phyloP scores from a whole-genome alignment of 345 rosid genomes.

The Stellera chamaejasme region DNA sequence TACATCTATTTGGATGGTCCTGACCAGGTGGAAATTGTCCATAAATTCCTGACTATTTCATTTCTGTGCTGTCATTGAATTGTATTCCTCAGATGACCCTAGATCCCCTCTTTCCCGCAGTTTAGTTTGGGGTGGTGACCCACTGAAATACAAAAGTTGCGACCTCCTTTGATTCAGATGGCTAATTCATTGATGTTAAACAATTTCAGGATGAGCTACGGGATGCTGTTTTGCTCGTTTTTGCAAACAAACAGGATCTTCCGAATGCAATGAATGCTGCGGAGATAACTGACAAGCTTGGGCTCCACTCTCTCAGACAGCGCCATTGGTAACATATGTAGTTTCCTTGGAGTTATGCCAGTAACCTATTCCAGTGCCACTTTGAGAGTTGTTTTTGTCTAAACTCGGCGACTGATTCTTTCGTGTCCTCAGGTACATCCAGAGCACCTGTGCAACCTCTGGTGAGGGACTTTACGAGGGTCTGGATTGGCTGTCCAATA shows the following conservation, averaged over 20 bases:
- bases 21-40: too few relatives aligned
- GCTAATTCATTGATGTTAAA: conserved; percentile 6
- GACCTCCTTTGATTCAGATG: neutral
- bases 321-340: conserved; percentile 45
- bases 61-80: too few relatives aligned
- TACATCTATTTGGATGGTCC: too few relatives aligned
- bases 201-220: conserved; percentile 71
- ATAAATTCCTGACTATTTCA: too few relatives aligned
- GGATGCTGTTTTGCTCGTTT: conserved; percentile 83
- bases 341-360: neutral
- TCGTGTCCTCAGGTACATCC: conserved; percentile 63
- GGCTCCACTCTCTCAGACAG: conserved; percentile 57
- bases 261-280: conserved; percentile 96
- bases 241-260: conserved; percentile 92
- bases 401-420: neutral
- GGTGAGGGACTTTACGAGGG: conserved; percentile 93
- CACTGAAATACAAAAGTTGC: too few relatives aligned
- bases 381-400: neutral
- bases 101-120: neutral
- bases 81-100: neutral
- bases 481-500: conserved; percentile 86
- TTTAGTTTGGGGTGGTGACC: too few relatives aligned
- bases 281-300: conserved; percentile 77
- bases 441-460: conserved; percentile 89
- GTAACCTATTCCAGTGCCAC: too few relatives aligned